These are phyloP conservation scores for Comarum palustre DNA, from an alignment of 306 rosid genomes.

Conservation along the genomic window DNA sequence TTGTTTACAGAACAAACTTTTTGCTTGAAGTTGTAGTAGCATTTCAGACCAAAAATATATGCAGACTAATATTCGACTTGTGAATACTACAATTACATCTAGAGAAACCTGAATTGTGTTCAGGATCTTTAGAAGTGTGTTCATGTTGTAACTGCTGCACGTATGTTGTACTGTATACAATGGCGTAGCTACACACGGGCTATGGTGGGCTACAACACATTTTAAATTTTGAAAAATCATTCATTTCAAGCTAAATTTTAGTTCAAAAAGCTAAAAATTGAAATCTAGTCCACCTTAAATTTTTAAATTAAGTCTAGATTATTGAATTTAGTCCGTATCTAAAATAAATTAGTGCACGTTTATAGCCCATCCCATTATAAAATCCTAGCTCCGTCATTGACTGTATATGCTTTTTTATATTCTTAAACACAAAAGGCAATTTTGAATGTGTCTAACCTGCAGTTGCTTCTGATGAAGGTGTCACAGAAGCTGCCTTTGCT, in stretches of 20 bases:
- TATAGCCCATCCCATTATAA: too few relatives aligned
- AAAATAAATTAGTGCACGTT: too few relatives aligned
- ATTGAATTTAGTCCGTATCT: too few relatives aligned
- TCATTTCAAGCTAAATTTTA: too few relatives aligned
- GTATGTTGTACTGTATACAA: background rate
- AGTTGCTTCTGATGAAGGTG: conserved; percentile 49
- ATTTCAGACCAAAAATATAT: background rate
- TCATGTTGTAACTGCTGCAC: conserved; percentile 4
- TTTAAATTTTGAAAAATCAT: too few relatives aligned
- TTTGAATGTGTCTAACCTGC: conserved; percentile 43
- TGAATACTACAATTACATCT: background rate
- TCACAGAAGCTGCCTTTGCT: conserved; percentile 52
- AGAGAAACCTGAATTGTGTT: conserved; percentile 19
- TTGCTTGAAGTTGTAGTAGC: background rate
- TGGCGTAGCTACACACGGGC: too few relatives aligned
- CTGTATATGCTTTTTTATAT: background rate
- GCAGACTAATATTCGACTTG: background rate
- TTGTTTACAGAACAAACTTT: background rate
- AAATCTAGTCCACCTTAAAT: too few relatives aligned
- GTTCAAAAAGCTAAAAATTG: too few relatives aligned
- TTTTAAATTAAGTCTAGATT: too few relatives aligned
- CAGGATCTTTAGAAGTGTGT: conserved; percentile 36
- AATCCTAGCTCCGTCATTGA: too few relatives aligned
- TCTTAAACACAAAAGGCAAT: conserved; percentile 21
- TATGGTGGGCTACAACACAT: too few relatives aligned